phyloP scores from a whole-genome alignment of 83 land plant species.

The Diphasiastrum complanatum region DNA sequence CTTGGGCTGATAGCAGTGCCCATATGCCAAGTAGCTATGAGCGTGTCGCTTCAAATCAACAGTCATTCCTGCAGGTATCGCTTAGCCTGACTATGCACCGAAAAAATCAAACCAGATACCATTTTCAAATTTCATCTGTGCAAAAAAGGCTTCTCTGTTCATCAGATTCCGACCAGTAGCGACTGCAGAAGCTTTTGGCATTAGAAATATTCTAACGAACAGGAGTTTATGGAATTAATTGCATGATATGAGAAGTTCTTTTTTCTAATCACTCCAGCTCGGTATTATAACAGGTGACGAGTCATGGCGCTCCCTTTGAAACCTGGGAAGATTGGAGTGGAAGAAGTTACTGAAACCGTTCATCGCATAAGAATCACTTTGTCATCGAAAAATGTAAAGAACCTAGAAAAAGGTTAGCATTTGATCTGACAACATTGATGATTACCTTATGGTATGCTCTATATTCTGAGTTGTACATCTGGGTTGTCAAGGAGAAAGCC shows the following conservation, averaged over 20 bases:
- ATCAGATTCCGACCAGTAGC: too few species aligned
- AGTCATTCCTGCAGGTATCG: too few species aligned
- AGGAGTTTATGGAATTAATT: neutral
- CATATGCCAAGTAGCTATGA: too few species aligned
- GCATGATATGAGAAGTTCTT: neutral
- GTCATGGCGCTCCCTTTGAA: slow-evolving; percentile 39
- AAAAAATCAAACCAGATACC: too few species aligned
- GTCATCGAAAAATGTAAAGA: slow-evolving; percentile 25
- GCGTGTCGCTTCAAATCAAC: too few species aligned
- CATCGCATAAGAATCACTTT: slow-evolving; percentile 22
- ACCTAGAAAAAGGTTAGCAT: slow-evolving; percentile 29
- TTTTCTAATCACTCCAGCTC: neutral
- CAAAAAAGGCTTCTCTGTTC: too few species aligned
- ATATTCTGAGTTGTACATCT: neutral
- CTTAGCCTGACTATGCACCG: too few species aligned
- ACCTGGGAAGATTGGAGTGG: slow-evolving; percentile 20
- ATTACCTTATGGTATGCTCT: too few species aligned
- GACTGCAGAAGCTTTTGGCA: too few species aligned
- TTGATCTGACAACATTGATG: too few species aligned
- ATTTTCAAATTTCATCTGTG: too few species aligned
- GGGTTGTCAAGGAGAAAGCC: neutral
- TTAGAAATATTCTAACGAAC: neutral
- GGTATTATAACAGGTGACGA: slow-evolving; percentile 1
- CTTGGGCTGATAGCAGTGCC: too few species aligned
- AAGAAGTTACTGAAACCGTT: slow-evolving; percentile 16